Evolutionary conservation across 2,329 filamentous ascomycete species (phyloP), one percentile per base, ranked within the genome.

Genomic region (Plectosphaerella plurivora): DNA sequence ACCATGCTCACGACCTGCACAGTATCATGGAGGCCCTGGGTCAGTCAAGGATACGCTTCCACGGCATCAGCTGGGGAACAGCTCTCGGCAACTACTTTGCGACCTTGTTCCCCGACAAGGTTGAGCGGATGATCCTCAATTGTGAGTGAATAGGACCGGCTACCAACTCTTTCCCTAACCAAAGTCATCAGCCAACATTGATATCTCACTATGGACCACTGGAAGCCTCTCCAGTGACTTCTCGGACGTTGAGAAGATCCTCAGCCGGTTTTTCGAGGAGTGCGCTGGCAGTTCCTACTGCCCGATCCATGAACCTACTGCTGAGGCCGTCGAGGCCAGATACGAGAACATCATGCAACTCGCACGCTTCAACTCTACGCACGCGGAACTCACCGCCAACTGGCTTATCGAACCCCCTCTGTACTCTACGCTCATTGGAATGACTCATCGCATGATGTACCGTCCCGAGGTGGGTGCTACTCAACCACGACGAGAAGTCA

Each of bases 211-310:
- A 58, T 82, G 76, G 77, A 74, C 70, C 50, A 65, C 68, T 20
- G 69, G 74, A 14, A 62, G 63, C 1, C 68, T 74, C 49, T 65
- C 69, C 54, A 73, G 73, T 53, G 78, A 78, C 50, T 60, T 80
- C 6, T 66, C 67, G 12, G 76, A 84, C 58, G 73, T 76, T 15
- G 81, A 84, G 60, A 68, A 73, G 47, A 73, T 78, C 8, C 73
- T 82, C 59, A 63, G 71, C 1, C 72, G 66, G 15, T 83, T 85
- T 53, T 81, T 77, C 58, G 63, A 68, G 25, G 71, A 73, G 44
- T 86, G 83, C 61, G 72, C 77, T 58, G 65, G 69, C 36, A 79
- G 74, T 25, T 76, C 77, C 0, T 76, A 63, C 6, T 83, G 78
- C 52, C 68, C 69, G 2, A 68, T 82, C 45, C 1, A 66, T 18